phyloP scores from a whole-genome alignment of 345 rosid genomes.

The Gossypium australe region DNA sequence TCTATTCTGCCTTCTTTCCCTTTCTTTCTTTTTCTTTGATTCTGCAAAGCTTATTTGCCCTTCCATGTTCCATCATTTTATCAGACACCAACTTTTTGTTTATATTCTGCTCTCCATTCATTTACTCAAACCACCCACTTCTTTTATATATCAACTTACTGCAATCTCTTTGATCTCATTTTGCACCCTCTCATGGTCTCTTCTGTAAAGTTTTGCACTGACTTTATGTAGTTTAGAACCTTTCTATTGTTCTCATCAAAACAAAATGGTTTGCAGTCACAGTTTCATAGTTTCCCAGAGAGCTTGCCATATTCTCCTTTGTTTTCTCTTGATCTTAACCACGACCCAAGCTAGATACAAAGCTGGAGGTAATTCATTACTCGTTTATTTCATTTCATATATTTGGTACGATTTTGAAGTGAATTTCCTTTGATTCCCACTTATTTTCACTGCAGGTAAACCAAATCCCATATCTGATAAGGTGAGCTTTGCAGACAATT shows the following conservation, averaged over 20 bases:
- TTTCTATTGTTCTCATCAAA: not conserved
- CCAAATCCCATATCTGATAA: constrained; percentile 33
- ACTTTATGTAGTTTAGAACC: not conserved
- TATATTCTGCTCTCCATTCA: constrained; percentile 24
- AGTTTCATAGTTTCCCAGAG: constrained; percentile 7
- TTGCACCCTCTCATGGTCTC: too few relatives aligned
- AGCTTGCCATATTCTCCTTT: constrained; percentile 24
- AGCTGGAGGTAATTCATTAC: constrained; percentile 38
- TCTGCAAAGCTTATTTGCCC: constrained; percentile 30
- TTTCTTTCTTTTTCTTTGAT: constrained; percentile 8
- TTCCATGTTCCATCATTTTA: constrained; percentile 43
- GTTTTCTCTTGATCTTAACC: constrained; percentile 44
- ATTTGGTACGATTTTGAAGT: not conserved
- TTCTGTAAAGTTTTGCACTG: too few relatives aligned
- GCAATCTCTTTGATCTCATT: too few relatives aligned
- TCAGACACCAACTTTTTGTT: not conserved
- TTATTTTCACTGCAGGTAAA: constrained; percentile 45
- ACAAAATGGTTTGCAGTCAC: constrained; percentile 25
- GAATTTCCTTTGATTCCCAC: not conserved
- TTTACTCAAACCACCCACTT: constrained; percentile 22
- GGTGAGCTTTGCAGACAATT: constrained; percentile 26
- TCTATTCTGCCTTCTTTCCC: constrained; percentile 12
- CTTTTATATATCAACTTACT: not conserved
- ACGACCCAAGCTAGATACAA: constrained; percentile 42
- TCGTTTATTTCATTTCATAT: not conserved